These are phyloP conservation scores for Strobilomyces echinocephalus DNA, from an alignment of 768 basidiomycete genomes.

Conservation along the genomic window DNA sequence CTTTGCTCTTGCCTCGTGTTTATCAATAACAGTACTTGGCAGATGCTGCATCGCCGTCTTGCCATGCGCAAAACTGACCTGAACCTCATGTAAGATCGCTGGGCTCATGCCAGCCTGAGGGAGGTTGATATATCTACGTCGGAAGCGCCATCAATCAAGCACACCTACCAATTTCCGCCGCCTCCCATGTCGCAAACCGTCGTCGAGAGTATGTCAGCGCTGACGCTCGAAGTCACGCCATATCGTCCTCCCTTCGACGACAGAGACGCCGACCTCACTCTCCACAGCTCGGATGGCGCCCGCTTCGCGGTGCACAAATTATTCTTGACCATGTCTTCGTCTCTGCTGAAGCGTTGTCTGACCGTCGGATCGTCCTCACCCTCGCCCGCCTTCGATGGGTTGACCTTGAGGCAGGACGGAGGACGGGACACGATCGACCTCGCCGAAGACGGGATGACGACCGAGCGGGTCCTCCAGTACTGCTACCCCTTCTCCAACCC, in stretches of 20 bases:
- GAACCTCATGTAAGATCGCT: constrained; percentile 23
- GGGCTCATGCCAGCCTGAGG: constrained; percentile 12
- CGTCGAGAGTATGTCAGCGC: constrained; percentile 20
- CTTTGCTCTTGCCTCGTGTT: constrained; percentile 20
- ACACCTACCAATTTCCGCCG: constrained; percentile 13
- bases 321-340: constrained; percentile 39
- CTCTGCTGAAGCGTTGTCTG: constrained; percentile 36
- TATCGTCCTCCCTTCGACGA: constrained; percentile 37
- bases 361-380: constrained; percentile 26
- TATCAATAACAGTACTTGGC: constrained; percentile 10
- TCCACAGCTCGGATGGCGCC: constrained; percentile 39
- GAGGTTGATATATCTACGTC: constrained; percentile 26
- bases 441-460: constrained; percentile 29
- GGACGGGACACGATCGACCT: constrained; percentile 28
- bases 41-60: constrained; percentile 17
- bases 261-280: constrained; percentile 38
- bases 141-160: constrained; percentile 13
- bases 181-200: constrained; percentile 27
- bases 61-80: constrained; percentile 27
- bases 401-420: constrained; percentile 20
- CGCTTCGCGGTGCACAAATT: constrained; percentile 42
- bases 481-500: constrained; percentile 37
- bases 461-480: constrained; percentile 32
- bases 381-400: constrained; percentile 24
- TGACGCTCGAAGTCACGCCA: constrained; percentile 25